Conservation (phyloP, 768 basidiomycete species). For the Trametes cingulata region DNA sequence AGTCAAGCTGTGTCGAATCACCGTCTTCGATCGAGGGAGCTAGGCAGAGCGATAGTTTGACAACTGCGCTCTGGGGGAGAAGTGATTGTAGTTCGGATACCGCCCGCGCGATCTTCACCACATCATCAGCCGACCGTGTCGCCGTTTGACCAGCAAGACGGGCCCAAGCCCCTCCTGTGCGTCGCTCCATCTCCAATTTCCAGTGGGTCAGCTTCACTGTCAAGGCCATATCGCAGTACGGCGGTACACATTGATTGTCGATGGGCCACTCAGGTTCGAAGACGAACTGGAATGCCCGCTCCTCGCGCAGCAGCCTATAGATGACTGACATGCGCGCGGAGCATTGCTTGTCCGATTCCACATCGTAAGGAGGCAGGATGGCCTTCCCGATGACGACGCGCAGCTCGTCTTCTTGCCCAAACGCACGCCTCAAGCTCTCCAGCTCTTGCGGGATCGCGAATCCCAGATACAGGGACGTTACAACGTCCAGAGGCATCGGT, state of each 20-base stretch:
- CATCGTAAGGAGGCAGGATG: not conserved
- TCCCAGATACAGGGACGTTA: not conserved
- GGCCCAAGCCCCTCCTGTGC: too few species aligned
- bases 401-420: not conserved
- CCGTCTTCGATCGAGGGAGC: not conserved
- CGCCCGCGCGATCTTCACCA: too few species aligned
- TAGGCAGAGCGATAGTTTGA: not conserved
- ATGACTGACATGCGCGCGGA: not conserved
- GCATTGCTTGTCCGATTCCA: not conserved
- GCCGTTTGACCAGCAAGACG: too few species aligned
- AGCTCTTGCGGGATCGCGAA: not conserved
- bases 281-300: not conserved
- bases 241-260: not conserved
- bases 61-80: not conserved
- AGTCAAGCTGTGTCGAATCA: not conserved
- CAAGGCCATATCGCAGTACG: too few species aligned
- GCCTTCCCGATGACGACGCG: not conserved
- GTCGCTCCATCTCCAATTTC: not conserved
- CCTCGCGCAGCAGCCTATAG: too few species aligned
- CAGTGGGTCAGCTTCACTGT: not conserved
- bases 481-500: not conserved
- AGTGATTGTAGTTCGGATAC: not conserved
- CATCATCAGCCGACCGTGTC: too few species aligned
- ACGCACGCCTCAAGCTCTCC: not conserved
- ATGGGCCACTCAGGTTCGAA: not conserved